Evolutionary conservation across 805 yeast species (phyloP).

Genomic region (Maudiozyma pseudohumilis): DNA sequence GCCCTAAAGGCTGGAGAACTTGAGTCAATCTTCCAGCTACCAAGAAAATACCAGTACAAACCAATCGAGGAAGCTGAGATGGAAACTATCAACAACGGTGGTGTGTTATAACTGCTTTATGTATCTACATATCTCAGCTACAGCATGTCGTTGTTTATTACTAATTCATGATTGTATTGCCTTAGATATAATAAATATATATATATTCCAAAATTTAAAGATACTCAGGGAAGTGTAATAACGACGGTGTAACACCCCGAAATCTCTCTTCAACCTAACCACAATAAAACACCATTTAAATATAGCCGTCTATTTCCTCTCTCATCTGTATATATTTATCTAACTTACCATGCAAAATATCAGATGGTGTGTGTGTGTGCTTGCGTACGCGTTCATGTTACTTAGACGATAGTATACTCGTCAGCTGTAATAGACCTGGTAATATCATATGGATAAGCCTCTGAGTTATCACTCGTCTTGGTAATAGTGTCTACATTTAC

Average conservation of each 20-base stretch:
- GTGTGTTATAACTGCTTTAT: conserved; percentile 39
- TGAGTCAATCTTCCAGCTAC: conserved; percentile 54
- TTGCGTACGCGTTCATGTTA: neutral
- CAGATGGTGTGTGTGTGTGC: neutral
- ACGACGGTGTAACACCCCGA: no score
- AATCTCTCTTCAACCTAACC: no score
- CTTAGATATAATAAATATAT: neutral
- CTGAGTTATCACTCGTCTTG: conserved; percentile 30
- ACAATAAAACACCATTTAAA: no score
- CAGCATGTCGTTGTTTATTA: no score
- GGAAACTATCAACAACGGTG: conserved; percentile 73
- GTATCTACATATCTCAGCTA: neutral
- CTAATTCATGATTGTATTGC: no score
- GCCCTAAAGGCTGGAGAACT: conserved; percentile 33
- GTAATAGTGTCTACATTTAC: conserved; percentile 56
- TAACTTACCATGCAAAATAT: neutral
- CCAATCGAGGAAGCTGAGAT: conserved; percentile 58
- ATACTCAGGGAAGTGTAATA: no score
- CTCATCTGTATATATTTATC: neutral
- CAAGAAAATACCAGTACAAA: conserved; percentile 63
- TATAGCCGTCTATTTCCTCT: neutral
- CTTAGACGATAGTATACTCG: conserved; percentile 42
- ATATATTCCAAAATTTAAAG: neutral
- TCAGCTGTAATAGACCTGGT: conserved; percentile 49
- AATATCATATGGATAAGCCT: conserved; percentile 59